phyloP scores from a whole-genome alignment of 345 rosid species.

The Linum trigynum region DNA sequence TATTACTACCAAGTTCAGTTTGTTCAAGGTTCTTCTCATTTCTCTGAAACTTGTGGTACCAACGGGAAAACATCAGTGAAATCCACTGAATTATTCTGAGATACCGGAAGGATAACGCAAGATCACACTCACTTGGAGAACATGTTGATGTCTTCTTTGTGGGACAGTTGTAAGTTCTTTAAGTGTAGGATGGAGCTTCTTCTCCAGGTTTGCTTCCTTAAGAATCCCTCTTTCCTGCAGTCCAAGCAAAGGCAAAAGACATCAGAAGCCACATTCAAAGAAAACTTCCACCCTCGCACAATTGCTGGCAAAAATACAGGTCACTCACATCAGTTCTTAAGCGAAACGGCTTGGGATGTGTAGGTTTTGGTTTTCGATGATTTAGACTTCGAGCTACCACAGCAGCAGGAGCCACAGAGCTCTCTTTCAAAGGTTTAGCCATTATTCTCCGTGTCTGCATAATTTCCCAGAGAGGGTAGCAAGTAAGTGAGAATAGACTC shows the following conservation, averaged over 20 bases:
- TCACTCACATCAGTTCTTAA: constrained; percentile 79
- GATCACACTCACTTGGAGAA: constrained; percentile 33
- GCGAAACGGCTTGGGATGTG: constrained; percentile 92
- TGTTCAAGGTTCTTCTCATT: constrained; percentile 17
- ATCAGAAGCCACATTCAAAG: constrained; percentile 6
- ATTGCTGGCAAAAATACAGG: constrained; percentile 1
- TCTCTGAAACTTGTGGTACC: constrained; percentile 16
- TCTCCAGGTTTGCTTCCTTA: constrained; percentile 72
- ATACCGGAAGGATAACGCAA: background rate
- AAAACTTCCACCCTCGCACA: background rate
- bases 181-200: constrained; percentile 33
- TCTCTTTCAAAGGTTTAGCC: constrained; percentile 33
- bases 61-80: constrained; percentile 8
- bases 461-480: constrained; percentile 4
- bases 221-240: constrained; percentile 62
- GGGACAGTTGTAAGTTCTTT: constrained; percentile 29
- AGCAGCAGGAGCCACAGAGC: constrained; percentile 15
- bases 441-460: constrained; percentile 33
- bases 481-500: constrained; percentile 9
- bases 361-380: constrained; percentile 59
- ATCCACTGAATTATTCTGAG: background rate
- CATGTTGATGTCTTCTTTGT: constrained; percentile 24
- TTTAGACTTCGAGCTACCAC: constrained; percentile 29
- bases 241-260: background rate
- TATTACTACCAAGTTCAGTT: constrained; percentile 6